A percentile compares a stretch with the other conserved stretches of the same genome.
Conservation (phyloP, 306 rosid genomes). For the Cucurbita pepo region DNA sequence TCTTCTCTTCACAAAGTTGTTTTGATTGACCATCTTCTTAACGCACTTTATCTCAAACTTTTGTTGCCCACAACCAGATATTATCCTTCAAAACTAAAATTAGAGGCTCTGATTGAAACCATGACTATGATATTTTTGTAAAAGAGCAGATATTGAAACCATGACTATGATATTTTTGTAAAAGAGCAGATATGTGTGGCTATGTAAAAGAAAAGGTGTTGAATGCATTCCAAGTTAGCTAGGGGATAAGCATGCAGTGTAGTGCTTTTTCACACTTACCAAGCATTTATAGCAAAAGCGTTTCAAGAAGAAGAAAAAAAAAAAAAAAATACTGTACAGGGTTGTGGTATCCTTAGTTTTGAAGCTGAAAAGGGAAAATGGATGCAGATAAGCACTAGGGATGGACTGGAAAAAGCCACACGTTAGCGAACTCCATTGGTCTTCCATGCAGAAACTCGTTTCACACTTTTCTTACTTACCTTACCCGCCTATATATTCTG, state of each 20-base stretch:
- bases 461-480: neutral
- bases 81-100: neutral
- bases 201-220: neutral
- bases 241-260: neutral
- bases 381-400: neutral
- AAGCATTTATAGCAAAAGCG: neutral
- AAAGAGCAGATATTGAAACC: too few species aligned
- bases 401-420: neutral
- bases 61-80: neutral
- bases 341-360: neutral
- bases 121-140: neutral
- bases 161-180: neutral
- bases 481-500: neutral
- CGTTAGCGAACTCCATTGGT: neutral
- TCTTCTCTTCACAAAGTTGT: neutral
- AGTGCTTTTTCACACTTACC: neutral
- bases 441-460: neutral
- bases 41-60: neutral
- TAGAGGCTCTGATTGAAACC: neutral
- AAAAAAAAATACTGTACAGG: neutral
- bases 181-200: neutral
- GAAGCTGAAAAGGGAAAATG: neutral
- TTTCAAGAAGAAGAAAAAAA: neutral
- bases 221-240: neutral
- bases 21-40: neutral